phyloP scores from a whole-genome alignment of 1,139 yeast species.

The Candida sojae region DNA sequence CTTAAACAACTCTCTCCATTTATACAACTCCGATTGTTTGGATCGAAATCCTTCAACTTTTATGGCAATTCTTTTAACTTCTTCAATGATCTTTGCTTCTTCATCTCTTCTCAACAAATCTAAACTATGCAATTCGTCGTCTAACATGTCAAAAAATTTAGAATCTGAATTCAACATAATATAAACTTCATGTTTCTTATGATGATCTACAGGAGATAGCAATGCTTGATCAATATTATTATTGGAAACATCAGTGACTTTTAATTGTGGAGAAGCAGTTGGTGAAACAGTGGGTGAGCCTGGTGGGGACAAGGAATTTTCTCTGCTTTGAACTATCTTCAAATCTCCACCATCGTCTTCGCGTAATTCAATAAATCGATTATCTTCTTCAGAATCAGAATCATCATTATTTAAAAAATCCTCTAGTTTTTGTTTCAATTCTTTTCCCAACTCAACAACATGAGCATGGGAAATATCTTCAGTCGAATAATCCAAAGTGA shows the following conservation, averaged over 20 bases:
- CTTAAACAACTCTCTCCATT: conserved; percentile 72
- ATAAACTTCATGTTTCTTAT: conserved; percentile 27
- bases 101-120: conserved; percentile 47
- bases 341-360: conserved; percentile 17
- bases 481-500: conserved; percentile 36
- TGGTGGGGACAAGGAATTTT: conserved; percentile 16
- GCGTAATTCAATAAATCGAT: conserved; percentile 19
- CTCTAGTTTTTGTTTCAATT: conserved; percentile 35
- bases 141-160: conserved; percentile 59
- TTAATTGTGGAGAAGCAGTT: conserved; percentile 2
- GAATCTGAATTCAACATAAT: conserved; percentile 44
- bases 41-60: conserved; percentile 14
- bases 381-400: conserved; percentile 8
- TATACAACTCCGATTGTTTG: conserved; percentile 59
- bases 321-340: conserved; percentile 14
- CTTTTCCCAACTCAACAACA: conserved; percentile 33
- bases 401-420: conserved; percentile 24
- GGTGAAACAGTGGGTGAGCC: conserved; percentile 10
- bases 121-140: conserved; percentile 54
- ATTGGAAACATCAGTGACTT: neutral
- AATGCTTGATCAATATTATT: conserved; percentile 9
- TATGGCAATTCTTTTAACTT: conserved; percentile 45
- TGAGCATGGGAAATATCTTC: conserved; percentile 37
- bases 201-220: conserved; percentile 8
- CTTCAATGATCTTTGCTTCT: conserved; percentile 43